Conservation (phyloP, 2,329 filamentous ascomycete genomes). For the Pestalotiopsis sp. region DNA sequence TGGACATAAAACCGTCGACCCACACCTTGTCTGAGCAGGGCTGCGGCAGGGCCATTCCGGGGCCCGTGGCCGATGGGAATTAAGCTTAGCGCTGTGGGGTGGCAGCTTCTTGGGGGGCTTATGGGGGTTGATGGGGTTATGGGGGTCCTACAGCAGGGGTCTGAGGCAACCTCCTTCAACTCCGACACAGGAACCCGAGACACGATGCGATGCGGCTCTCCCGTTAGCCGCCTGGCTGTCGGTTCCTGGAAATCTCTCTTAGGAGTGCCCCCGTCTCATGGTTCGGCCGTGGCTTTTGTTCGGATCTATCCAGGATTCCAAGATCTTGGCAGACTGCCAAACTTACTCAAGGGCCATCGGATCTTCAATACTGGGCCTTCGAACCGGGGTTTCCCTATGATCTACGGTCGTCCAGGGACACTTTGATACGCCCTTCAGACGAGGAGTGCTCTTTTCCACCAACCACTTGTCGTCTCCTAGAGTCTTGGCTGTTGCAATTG, state of each 20-base stretch:
- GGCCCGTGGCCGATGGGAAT: background rate
- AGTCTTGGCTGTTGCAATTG: background rate
- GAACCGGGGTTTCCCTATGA: background rate
- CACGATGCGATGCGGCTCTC: slow-evolving; percentile 7
- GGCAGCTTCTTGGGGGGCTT: background rate
- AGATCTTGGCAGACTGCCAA: slow-evolving; percentile 1
- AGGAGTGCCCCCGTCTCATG: background rate
- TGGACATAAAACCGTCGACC: background rate
- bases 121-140: too few species aligned
- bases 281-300: background rate
- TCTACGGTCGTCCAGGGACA: background rate
- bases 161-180: slow-evolving; percentile 3
- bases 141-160: background rate
- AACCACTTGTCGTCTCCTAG: background rate
- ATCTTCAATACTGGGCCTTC: background rate
- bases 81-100: slow-evolving; percentile 2
- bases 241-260: background rate
- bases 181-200: slow-evolving; percentile 8
- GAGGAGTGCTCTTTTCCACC: slow-evolving; percentile 4
- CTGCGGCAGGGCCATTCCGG: background rate
- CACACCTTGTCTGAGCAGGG: background rate
- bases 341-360: background rate
- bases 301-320: background rate
- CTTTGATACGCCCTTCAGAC: slow-evolving; percentile 7
- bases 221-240: background rate